Evolutionary conservation across 2,329 filamentous ascomycete genomes (phyloP), one percentile per base, ranked within the genome.

Genomic region (Fonsecaea nubica): DNA sequence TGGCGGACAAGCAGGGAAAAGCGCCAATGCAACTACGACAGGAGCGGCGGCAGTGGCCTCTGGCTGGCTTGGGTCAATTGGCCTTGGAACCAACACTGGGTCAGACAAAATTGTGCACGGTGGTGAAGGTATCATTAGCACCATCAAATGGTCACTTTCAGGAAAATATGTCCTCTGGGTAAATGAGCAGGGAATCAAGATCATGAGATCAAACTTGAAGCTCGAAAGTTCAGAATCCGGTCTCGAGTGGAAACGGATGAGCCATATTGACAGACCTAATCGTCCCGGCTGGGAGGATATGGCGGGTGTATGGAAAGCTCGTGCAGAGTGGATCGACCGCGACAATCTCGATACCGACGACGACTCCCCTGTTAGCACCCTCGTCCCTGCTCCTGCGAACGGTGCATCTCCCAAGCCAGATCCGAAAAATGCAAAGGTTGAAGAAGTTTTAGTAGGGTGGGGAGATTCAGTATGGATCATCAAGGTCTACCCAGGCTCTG

Each of bases 151-250:
- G 93, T 98, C 94, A 0, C 77, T 94, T 48, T 94, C 92, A 0
- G 94, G 95, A 0, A 95, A 91, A 79, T 98, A 93, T 75, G 91
- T 97, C 0, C 92, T 89, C 0, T 99, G 95, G 95, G 85, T 96
- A 48, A 99, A 98, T 74, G 95, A 99, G 78, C 90, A 96, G 74
- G 95, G 95, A 3, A 96, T 98, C 76, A 97, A 97, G 77, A 95
- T 99, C 67, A 98, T 98, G 93, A 88, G 95, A 42, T 92, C 92
- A 4, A 92, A 95, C 76, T 76, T 96, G 21, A 88, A 93, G 72
- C 84, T 97, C 4, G 92, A 96, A 5, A 88, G 83, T 69, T 85
- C 85, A 12, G 90, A 96, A 74, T 81, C 85, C 1, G 93, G 97
- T 15, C 89, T 90, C 71, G 92, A 93, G 2, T 99, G 96, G 96